A percentile compares a stretch with the other conserved stretches of the same genome.
Evolutionary conservation across 768 basidiomycete species (phyloP).

Genomic region (Ramaria sp.): DNA sequence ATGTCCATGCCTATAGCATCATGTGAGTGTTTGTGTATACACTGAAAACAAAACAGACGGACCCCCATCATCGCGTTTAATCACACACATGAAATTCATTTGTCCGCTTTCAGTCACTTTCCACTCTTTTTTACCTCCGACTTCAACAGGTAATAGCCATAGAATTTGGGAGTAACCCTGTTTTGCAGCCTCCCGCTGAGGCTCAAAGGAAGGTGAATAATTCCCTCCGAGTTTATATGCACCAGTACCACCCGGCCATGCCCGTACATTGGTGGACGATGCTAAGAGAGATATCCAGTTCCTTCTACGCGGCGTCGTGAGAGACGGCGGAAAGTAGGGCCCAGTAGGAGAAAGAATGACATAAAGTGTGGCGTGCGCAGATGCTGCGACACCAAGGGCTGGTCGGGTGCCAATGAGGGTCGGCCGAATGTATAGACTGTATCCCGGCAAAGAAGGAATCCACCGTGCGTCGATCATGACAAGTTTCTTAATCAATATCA

Average conservation of each 20-base stretch:
- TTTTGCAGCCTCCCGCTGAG: constrained; percentile 53
- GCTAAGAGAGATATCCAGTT: constrained; percentile 5
- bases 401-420: constrained; percentile 48
- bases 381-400: constrained; percentile 57
- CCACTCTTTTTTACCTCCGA: constrained; percentile 23
- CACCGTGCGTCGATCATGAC: constrained; percentile 66
- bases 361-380: constrained; percentile 74
- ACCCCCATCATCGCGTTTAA: constrained; percentile 51
- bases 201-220: constrained; percentile 50
- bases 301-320: constrained; percentile 39
- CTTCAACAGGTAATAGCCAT: constrained; percentile 60
- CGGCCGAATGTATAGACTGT: constrained; percentile 82
- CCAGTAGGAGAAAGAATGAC: constrained; percentile 65
- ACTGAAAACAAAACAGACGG: constrained; percentile 12
- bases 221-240: constrained; percentile 54
- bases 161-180: constrained; percentile 70
- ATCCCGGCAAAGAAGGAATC: constrained; percentile 66
- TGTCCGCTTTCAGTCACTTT: constrained; percentile 48
- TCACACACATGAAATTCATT: constrained; percentile 74
- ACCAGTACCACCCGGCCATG: constrained; percentile 76
- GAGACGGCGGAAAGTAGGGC: constrained; percentile 44
- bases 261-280: constrained; percentile 49
- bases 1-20: constrained; percentile 53
- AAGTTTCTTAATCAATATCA: constrained; percentile 52
- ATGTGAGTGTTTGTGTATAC: background rate